These are phyloP conservation scores for Adansonia rubrostipa DNA, from an alignment of 441 rosid genomes.

Conservation along the genomic window DNA sequence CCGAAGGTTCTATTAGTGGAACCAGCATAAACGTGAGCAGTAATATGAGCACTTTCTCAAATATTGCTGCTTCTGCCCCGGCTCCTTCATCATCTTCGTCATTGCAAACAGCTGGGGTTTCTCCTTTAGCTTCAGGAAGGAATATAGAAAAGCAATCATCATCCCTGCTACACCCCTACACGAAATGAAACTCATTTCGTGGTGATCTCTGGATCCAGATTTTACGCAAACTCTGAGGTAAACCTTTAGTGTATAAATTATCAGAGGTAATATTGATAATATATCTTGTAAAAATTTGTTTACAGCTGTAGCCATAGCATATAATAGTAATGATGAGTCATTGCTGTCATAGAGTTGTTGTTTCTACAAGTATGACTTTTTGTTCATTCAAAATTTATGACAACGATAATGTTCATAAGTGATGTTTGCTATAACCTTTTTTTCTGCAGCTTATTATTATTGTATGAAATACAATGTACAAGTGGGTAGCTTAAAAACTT, in stretches of 20 bases:
- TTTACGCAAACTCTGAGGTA: neutral
- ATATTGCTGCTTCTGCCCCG: constrained; percentile 46
- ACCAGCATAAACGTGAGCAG: constrained; percentile 52
- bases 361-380: too few species aligned
- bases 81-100: constrained; percentile 53
- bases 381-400: too few species aligned
- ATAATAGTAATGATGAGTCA: too few species aligned
- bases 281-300: neutral
- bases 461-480: too few species aligned
- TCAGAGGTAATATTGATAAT: neutral
- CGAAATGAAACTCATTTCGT: neutral
- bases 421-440: too few species aligned
- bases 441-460: too few species aligned
- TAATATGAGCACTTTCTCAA: constrained; percentile 45
- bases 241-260: neutral
- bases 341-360: too few species aligned
- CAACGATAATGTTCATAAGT: too few species aligned
- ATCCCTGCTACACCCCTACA: constrained; percentile 25
- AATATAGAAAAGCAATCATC: constrained; percentile 40
- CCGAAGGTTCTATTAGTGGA: constrained; percentile 46
- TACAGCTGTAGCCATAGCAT: neutral
- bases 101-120: constrained; percentile 39
- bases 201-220: neutral
- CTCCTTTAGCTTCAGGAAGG: constrained; percentile 43
- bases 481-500: too few species aligned